Base-by-base conservation (phyloP, 176 grass and related monocot species). In the Puccinellia tenuiflora region DNA sequence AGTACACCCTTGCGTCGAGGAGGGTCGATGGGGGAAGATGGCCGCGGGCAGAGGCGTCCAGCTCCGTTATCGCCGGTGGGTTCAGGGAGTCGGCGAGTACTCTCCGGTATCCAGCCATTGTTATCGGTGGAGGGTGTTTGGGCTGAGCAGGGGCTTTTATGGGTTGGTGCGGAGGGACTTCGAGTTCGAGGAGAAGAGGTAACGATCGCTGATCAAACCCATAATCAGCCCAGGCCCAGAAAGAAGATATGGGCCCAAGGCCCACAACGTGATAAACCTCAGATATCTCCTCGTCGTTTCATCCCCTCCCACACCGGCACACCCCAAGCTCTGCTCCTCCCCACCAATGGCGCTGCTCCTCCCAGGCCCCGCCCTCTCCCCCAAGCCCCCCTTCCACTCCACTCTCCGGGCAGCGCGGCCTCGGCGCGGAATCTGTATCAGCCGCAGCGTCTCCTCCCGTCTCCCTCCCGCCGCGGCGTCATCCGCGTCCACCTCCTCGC, bases 331-430 rank as follows among this genome's bases (percentile, higher is more conserved):
- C 17, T 13, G 47, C 69, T 26, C 25, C 17, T 42, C 57, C 34
- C 26, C 81, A 66, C 87, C 52, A 60, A 89, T 85, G 87, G 69
- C 87, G 31, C 62, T 89, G 77, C 70, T 85, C 40, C 50, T 70
- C 61, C 83, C 83, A 12, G 25, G 35, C 9, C 73, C 73, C n/a
- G 28, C 66, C 8, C 46, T 66, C 35, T 66, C 79, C 26, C 46
- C 64, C 3, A 73, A 73, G 46, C 46, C 84, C 16, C 79, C 55
- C 9, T 90, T 90, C 29, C 46, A 66, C 5, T 67, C 54, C 16
- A n/a, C 54, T 35, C 72, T 28, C 26, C 63, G 54, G 20, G 14
- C 72, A 40, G 30, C 72, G 11, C 12, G 72, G 24, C 25, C 10
- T 1, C 53, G 59, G 6, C 12, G 63, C 7, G 11, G 12, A 18